These are phyloP conservation scores for Dactylis glomerata DNA, from an alignment of 176 grass and related monocot genomes.

Conservation along the genomic window DNA sequence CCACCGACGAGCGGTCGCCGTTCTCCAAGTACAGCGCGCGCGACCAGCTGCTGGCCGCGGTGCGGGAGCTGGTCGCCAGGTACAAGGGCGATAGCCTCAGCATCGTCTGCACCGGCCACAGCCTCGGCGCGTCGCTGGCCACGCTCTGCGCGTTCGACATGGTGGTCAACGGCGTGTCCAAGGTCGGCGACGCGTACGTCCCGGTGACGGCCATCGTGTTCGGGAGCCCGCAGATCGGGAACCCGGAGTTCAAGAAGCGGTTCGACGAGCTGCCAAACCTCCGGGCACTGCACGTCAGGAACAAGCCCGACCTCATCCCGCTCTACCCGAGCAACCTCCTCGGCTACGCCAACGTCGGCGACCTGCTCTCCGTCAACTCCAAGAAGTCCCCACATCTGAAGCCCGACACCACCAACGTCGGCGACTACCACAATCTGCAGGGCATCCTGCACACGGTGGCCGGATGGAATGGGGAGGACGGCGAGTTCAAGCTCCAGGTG, in stretches of 20 bases:
- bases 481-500: slow-evolving; percentile 75
- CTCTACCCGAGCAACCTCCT: slow-evolving; percentile 65
- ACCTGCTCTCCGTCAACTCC: slow-evolving; percentile 47
- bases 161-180: slow-evolving; percentile 55
- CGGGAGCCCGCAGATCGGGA: slow-evolving; percentile 82
- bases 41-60: slow-evolving; percentile 55
- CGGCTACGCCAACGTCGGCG: slow-evolving; percentile 50
- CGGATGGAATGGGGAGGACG: slow-evolving; percentile 59
- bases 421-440: slow-evolving; percentile 96
- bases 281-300: slow-evolving; percentile 60
- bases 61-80: slow-evolving; percentile 50
- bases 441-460: slow-evolving; percentile 79
- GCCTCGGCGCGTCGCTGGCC: slow-evolving; percentile 79
- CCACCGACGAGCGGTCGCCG: slow-evolving; percentile 49
- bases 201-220: slow-evolving; percentile 81
- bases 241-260: slow-evolving; percentile 67
- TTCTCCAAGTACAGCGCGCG: slow-evolving; percentile 67
- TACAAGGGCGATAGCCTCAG: slow-evolving; percentile 62
- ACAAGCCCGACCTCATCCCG: slow-evolving; percentile 72
- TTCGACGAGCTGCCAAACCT: slow-evolving; percentile 58
- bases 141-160: slow-evolving; percentile 77
- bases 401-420: slow-evolving; percentile 34
- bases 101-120: slow-evolving; percentile 81
- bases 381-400: slow-evolving; percentile 78
- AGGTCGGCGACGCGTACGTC: slow-evolving; percentile 23